Base-by-base conservation (phyloP, 192 early-diverging fungal species). In the Helicostylum pulchrum region DNA sequence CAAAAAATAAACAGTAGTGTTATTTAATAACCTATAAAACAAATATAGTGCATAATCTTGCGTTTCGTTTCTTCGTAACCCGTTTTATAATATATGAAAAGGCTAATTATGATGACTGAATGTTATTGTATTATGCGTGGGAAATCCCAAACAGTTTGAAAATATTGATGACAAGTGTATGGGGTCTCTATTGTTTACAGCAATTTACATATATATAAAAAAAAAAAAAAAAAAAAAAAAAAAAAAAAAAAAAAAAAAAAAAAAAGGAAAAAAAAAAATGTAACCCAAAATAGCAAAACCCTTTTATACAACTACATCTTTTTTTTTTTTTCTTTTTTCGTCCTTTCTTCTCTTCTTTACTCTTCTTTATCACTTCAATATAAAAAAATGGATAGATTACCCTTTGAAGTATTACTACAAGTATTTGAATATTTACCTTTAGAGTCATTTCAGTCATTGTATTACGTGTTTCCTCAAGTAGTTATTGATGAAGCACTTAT, bases 341-440 rank as follows among this genome's bases (percentile, higher is more conserved):
- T 50, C 59, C 56, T 66, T 52, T 51, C 32, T 47, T 14, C 15
- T 49, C 45, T 30, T 58, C 43, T 49, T 17, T 56, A 26, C 26
- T 57, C 21, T 21, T 20, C 45, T 49, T 39, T 30, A 26, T 26
- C 26, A 26, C 26, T 26, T 26, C 26, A 26, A 26, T 34, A 57
- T 43, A 4, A n/a, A 5, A 55, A 30, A 23, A 53, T 62, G 60
- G 51, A 62, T 42, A 32, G 50, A 54, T 54, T 72, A 19, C 71
- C 71, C 42, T 42, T 66, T 48, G 71, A 72, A 51, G 47, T 72
- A 15, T 23, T 42, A 11, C 32, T 65, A 7, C 53, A 72, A n/a
- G 66, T 72, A 49, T 53, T 72, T 45, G 53, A 39, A 12, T 61
- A 63, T 56, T 65, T 72, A 53, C 71, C 71, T 34, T 49, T 67